phyloP scores from a whole-genome alignment of 1,284 basidiomycete species.

The Pholiota adiposa region DNA sequence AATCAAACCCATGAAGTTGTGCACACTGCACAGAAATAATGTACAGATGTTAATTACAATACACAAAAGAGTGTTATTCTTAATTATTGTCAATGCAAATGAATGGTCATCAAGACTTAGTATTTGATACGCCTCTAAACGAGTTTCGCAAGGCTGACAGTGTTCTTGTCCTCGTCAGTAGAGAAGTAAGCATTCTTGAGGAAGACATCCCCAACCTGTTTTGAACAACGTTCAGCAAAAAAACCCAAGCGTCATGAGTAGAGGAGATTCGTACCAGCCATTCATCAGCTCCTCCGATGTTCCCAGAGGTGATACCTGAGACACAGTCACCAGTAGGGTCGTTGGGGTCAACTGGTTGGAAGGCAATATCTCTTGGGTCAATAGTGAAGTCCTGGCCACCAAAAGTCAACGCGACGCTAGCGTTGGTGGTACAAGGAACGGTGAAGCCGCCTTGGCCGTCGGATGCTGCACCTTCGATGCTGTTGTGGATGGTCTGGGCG shows the following conservation, averaged over 20 bases:
- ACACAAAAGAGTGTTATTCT: constrained; percentile 4
- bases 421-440: constrained; percentile 76
- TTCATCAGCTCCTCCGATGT: constrained; percentile 62
- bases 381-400: constrained; percentile 67
- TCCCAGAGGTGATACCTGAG: constrained; percentile 73
- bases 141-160: constrained; percentile 70
- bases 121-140: constrained; percentile 22
- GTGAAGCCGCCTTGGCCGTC: constrained; percentile 73
- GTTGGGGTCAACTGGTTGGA: constrained; percentile 64
- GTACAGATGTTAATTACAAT: constrained; percentile 7
- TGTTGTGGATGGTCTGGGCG: constrained; percentile 56
- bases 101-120: background rate
- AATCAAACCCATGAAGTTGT: background rate
- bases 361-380: constrained; percentile 71
- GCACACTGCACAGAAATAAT: constrained; percentile 1
- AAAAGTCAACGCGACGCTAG: constrained; percentile 71
- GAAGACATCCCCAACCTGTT: constrained; percentile 69
- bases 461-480: constrained; percentile 64
- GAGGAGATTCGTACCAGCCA: constrained; percentile 65
- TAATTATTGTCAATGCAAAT: background rate
- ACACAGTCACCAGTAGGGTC: constrained; percentile 73
- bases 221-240: constrained; percentile 49
- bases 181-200: constrained; percentile 84
- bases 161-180: constrained; percentile 69
- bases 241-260: constrained; percentile 22